These are phyloP conservation scores for Leptodontidium sp. DNA, from an alignment of 2,329 filamentous ascomycete genomes.

Conservation along the genomic window DNA sequence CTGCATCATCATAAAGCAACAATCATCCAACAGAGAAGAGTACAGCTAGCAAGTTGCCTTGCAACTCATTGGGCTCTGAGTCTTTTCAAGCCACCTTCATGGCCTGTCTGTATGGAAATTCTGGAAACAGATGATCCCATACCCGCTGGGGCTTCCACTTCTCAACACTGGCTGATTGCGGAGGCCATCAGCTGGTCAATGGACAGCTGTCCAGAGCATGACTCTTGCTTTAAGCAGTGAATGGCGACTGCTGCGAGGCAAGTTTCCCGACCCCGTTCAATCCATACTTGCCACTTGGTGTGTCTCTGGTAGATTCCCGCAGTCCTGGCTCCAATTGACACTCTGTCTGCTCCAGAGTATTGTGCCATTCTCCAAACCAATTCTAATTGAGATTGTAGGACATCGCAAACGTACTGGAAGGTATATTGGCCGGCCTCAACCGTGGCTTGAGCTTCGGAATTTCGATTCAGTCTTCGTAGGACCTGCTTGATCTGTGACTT, in stretches of 20 bases:
- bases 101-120: too few relatives aligned
- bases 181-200: not conserved
- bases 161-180: not conserved
- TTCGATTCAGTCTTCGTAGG: constrained; percentile 85
- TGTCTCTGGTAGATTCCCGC: not conserved
- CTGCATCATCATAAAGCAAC: not conserved
- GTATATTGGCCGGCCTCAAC: constrained; percentile 87
- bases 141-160: not conserved
- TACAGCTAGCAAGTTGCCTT: not conserved
- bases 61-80: not conserved
- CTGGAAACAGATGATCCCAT: too few relatives aligned
- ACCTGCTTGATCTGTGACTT: constrained; percentile 92
- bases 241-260: not conserved
- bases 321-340: not conserved
- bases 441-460: constrained; percentile 87
- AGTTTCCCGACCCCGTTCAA: not conserved
- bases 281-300: not conserved
- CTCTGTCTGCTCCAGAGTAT: not conserved
- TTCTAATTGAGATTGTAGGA: constrained; percentile 1
- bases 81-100: not conserved
- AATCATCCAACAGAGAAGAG: not conserved
- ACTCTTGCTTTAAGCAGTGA: not conserved
- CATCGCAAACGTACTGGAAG: constrained; percentile 72
- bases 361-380: not conserved
- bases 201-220: not conserved